phyloP scores from a whole-genome alignment of 306 rosid genomes.

The Lupinus albus region DNA sequence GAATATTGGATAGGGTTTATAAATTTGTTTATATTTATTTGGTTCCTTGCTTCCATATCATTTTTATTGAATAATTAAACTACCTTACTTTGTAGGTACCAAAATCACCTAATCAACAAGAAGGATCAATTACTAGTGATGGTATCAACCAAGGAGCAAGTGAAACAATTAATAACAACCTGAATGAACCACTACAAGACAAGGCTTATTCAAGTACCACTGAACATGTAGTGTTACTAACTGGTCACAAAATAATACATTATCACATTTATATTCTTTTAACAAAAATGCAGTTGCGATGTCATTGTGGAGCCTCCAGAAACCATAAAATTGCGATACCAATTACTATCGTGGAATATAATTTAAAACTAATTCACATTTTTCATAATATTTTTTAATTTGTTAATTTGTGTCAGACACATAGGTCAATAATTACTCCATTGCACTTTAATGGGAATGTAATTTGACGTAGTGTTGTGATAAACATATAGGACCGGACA shows the following conservation, averaged over 20 bases:
- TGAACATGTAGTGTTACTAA: slow-evolving; percentile 47
- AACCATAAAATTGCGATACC: no score
- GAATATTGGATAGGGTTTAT: not conserved
- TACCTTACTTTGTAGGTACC: slow-evolving; percentile 38
- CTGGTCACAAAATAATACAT: not conserved
- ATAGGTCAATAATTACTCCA: not conserved
- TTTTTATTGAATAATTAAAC: not conserved
- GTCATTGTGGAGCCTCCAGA: no score
- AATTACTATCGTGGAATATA: no score
- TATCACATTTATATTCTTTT: not conserved
- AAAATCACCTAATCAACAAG: slow-evolving; percentile 38
- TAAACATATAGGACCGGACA: no score
- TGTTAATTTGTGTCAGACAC: no score
- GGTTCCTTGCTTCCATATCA: slow-evolving; percentile 2
- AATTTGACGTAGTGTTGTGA: no score
- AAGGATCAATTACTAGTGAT: slow-evolving; percentile 41
- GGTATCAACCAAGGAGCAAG: slow-evolving; percentile 47
- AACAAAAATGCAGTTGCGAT: no score
- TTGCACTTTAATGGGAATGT: no score
- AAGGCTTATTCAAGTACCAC: slow-evolving; percentile 51
- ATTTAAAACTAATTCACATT: no score
- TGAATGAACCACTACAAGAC: slow-evolving; percentile 48
- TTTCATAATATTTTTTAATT: no score
- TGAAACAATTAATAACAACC: slow-evolving; percentile 45
- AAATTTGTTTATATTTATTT: not conserved